Evolutionary conservation across 73 alveolate species (phyloP).

Genomic region (Paramecium pentaurelia): DNA sequence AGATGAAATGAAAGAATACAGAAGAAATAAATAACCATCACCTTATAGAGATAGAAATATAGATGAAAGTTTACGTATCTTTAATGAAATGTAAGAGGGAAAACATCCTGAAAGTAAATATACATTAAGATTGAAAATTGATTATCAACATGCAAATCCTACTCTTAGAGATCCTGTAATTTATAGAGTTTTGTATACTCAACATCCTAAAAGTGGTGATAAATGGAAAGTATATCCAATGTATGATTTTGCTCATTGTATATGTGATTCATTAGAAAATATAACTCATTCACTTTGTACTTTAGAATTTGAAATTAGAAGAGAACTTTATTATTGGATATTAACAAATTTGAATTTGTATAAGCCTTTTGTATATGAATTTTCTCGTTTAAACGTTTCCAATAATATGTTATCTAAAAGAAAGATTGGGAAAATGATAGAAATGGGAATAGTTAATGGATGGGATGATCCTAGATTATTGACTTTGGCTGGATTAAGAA

Average conservation of each 20-base stretch:
- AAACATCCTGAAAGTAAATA: constrained; percentile 92
- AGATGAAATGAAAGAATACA: constrained; percentile 53
- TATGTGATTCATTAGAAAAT: constrained; percentile 93
- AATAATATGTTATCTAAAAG: constrained; percentile 91
- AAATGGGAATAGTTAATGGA: constrained; percentile 81
- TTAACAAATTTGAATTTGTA: constrained; percentile 95
- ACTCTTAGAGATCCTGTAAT: constrained; percentile 98
- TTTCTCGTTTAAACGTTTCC: constrained; percentile 94
- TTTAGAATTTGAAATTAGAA: constrained; percentile 96
- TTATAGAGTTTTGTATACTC: constrained; percentile 89
- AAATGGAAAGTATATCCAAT: constrained; percentile 98
- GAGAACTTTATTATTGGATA: constrained; percentile 99
- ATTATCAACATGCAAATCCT: constrained; percentile 92
- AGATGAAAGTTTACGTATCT: constrained; percentile 89
- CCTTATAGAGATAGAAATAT: constrained; percentile 93
- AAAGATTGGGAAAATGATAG: constrained; percentile 86
- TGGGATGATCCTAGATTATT: constrained; percentile 99
- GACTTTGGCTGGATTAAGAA: constrained; percentile 90
- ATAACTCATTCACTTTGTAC: constrained; percentile 98
- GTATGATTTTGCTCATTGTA: constrained; percentile 97
- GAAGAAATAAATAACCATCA: constrained; percentile 84
- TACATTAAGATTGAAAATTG: constrained; percentile 94
- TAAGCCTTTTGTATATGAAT: constrained; percentile 98
- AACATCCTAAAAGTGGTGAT: constrained; percentile 98
- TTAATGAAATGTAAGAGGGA: constrained; percentile 95